Base-by-base conservation (phyloP, 1,284 basidiomycete species). In the Microbotryum lychnidis-dioicae region DNA sequence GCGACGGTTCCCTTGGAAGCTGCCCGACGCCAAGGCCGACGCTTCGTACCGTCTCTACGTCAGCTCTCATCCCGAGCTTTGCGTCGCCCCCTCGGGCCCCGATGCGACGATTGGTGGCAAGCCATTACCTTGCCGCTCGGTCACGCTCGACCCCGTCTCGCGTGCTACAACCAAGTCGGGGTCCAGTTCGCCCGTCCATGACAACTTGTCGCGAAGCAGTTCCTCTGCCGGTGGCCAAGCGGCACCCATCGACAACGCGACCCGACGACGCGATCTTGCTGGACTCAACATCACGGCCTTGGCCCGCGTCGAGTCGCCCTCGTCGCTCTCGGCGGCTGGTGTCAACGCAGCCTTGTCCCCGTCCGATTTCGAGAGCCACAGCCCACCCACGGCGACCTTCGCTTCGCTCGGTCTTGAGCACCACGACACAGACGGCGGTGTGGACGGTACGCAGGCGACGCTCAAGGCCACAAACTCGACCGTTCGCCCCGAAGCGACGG, bases 1-100 rank as follows among this genome's bases (percentile, higher is more conserved):
- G 51, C 83, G 94, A 56, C 83, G 96, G 55, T 99, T 99, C 81
- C 96, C 96, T 2, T 99, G 96, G 96, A 97, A 93, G 77, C 87
- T 97, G 62, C 93, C 94, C 25, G 94, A 99, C 75, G 81, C 85
- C 72, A 96, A 96, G 81, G 84, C 85, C 37, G 96, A 98, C 73
- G 83, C 89, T 57, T 89, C 86, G 73, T 98, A 91, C 80, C 83
- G 86, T 64, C 85, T 91, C 9, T 99, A 96, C 73, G 86, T 97
- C 69, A 83, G 86, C 69, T 89, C 92, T 29, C 91, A 96, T 74
- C 91, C 91, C 10, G 91, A 96, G 74, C 79, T 93, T 53, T 85
- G 84, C 64, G 78, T 78, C 6, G 54, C 68, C 6, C 69, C 68
- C 16, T 23, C 54, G 8, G 49, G 31, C 4, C 53, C 60, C 37